Conservation (phyloP, 2,329 filamentous ascomycete species). For the Penicillium nordicum region DNA sequence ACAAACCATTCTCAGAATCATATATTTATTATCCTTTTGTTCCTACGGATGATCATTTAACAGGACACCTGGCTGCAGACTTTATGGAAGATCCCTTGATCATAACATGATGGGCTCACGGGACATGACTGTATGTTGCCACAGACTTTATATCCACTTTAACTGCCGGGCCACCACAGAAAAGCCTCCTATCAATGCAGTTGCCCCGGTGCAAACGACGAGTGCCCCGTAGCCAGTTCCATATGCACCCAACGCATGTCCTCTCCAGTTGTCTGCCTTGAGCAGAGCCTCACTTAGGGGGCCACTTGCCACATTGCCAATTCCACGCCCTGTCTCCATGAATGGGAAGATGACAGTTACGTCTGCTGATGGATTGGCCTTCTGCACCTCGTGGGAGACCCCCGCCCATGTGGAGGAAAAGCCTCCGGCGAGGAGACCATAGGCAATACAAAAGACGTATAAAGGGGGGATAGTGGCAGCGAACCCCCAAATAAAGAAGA, state of each 20-base stretch:
- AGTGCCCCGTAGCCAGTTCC: slow-evolving; percentile 21
- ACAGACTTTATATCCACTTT: slow-evolving; percentile 10
- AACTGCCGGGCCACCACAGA: slow-evolving; percentile 14
- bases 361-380: slow-evolving; percentile 15
- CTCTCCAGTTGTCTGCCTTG: slow-evolving; percentile 13
- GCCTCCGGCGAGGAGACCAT: slow-evolving; percentile 19
- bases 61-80: background rate
- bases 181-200: slow-evolving; percentile 18
- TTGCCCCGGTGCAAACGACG: slow-evolving; percentile 20
- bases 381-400: slow-evolving; percentile 17
- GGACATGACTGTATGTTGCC: background rate
- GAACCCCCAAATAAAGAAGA: slow-evolving; percentile 24
- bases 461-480: slow-evolving; percentile 12
- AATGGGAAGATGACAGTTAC: slow-evolving; percentile 23
- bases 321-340: slow-evolving; percentile 21
- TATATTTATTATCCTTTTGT: background rate
- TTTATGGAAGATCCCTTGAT: no score
- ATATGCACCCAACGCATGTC: slow-evolving; percentile 14
- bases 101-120: background rate
- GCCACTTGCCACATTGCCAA: slow-evolving; percentile 22
- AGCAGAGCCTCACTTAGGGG: slow-evolving; percentile 21
- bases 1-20: background rate
- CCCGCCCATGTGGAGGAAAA: slow-evolving; percentile 24
- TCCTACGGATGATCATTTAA: background rate
- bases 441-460: slow-evolving; percentile 19